These are phyloP conservation scores for Fusarium nematophilum DNA, from an alignment of 2,329 filamentous ascomycete genomes.

Conservation along the genomic window DNA sequence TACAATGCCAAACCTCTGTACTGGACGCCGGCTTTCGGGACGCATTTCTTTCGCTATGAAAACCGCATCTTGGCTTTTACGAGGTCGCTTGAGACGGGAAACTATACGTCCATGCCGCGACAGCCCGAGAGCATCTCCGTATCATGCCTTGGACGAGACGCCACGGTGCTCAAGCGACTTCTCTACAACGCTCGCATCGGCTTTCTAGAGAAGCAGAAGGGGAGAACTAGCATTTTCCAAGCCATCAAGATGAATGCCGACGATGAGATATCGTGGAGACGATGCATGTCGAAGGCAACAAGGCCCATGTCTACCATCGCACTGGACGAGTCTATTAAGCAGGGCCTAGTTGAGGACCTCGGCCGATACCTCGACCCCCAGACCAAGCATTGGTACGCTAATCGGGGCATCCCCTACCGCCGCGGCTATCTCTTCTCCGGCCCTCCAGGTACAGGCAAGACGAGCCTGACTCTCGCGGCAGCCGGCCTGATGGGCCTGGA, in stretches of 20 bases:
- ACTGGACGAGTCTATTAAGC: constrained; percentile 24
- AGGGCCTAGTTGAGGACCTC: constrained; percentile 29
- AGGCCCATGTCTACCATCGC: constrained; percentile 33
- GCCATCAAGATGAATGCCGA: not conserved
- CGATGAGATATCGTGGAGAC: constrained; percentile 16
- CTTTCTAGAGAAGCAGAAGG: constrained; percentile 23
- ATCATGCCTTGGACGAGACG: constrained; percentile 23
- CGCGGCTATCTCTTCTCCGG: constrained; percentile 36
- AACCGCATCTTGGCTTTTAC: constrained; percentile 17
- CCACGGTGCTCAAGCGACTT: constrained; percentile 25
- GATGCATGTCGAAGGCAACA: constrained; percentile 30
- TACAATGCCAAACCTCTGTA: constrained; percentile 24
- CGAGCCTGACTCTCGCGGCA: constrained; percentile 27
- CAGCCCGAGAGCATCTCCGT: constrained; percentile 6
- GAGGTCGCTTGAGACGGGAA: constrained; percentile 1
- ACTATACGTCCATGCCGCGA: not conserved
- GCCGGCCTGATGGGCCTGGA: constrained; percentile 28
- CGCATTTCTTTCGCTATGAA: constrained; percentile 29
- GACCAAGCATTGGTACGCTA: constrained; percentile 33
- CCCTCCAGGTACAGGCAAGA: constrained; percentile 36
- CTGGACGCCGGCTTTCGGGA: constrained; percentile 25
- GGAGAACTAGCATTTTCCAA: constrained; percentile 25
- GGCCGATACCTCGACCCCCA: constrained; percentile 29
- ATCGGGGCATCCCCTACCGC: constrained; percentile 34
- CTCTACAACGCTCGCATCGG: constrained; percentile 26